phyloP scores from a whole-genome alignment of 768 basidiomycete species.

The Symmetrospora coprosmae region DNA sequence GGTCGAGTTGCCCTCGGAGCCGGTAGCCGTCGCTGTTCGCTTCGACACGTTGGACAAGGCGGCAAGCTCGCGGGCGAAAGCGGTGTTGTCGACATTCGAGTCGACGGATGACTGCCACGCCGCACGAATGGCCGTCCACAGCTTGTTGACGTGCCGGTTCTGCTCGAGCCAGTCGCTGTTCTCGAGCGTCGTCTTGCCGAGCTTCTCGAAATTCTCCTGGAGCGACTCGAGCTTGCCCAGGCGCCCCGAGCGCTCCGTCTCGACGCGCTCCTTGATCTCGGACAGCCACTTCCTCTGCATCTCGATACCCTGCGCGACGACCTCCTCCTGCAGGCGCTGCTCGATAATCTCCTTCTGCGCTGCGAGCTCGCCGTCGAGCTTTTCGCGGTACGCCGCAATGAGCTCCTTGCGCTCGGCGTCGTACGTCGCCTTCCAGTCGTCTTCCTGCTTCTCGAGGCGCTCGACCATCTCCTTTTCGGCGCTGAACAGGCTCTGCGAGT shows the following conservation, averaged over 20 bases:
- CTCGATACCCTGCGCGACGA: constrained; percentile 91
- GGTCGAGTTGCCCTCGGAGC: constrained; percentile 39
- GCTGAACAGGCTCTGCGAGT: constrained; percentile 62
- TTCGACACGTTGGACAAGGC: constrained; percentile 53
- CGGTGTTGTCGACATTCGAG: constrained; percentile 36
- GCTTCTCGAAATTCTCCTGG: constrained; percentile 70
- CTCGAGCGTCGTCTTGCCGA: constrained; percentile 79
- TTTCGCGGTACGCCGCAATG: constrained; percentile 65
- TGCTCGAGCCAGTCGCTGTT: constrained; percentile 71
- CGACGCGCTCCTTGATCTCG: constrained; percentile 87
- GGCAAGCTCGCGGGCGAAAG: constrained; percentile 81
- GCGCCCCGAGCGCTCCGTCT: constrained; percentile 88
- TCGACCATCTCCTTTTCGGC: constrained; percentile 73
- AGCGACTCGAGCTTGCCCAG: constrained; percentile 89
- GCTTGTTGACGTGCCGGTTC: constrained; percentile 74
- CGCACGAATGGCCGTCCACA: constrained; percentile 85
- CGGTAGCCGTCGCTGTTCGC: constrained; percentile 1
- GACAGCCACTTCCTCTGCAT: constrained; percentile 92
- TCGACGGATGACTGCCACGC: constrained; percentile 36
- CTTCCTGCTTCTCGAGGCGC: constrained; percentile 69
- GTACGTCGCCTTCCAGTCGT: constrained; percentile 66
- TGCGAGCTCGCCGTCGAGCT: constrained; percentile 67
- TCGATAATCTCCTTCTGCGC: constrained; percentile 87
- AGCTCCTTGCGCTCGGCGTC: constrained; percentile 61
- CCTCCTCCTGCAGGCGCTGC: constrained; percentile 82